A percentile compares a stretch with the other conserved stretches of the same genome.
Evolutionary conservation across 495 filamentous ascomycete genomes (phyloP).

Genomic region (Neurospora sp.): DNA sequence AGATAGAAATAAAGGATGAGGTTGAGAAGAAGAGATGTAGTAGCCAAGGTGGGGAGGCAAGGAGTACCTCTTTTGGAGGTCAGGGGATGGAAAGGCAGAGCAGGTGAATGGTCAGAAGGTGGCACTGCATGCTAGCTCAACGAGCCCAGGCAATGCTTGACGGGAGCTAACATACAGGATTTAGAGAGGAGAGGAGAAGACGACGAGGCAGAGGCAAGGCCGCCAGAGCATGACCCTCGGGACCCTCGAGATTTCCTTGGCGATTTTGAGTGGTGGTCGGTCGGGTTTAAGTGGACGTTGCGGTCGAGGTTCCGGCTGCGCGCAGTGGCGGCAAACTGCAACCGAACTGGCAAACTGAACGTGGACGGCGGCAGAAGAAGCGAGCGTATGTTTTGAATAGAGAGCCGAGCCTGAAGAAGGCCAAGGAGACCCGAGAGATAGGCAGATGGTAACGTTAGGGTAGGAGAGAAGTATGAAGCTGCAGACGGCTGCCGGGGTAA

Average conservation of each 20-base stretch:
- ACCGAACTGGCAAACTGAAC: constrained; percentile 2
- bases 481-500: background rate
- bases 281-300: background rate
- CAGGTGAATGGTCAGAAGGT: background rate
- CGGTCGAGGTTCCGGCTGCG: background rate
- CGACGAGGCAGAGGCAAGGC: constrained; percentile 7
- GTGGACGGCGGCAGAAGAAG: background rate
- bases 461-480: background rate
- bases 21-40: background rate
- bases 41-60: background rate
- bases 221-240: constrained; percentile 19
- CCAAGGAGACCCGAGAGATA: background rate
- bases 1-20: background rate
- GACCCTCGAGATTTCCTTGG: background rate
- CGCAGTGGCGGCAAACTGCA: constrained; percentile 19
- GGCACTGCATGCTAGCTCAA: constrained; percentile 5
- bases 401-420: background rate
- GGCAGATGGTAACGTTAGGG: background rate
- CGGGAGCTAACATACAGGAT: constrained; percentile 10
- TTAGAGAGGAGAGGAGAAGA: constrained; percentile 2
- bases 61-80: background rate
- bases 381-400: background rate
- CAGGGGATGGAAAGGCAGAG: background rate
- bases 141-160: constrained; percentile 1
- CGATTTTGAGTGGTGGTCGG: background rate